phyloP scores from a whole-genome alignment of 2,329 filamentous ascomycete genomes.

The Penicillium sp. region DNA sequence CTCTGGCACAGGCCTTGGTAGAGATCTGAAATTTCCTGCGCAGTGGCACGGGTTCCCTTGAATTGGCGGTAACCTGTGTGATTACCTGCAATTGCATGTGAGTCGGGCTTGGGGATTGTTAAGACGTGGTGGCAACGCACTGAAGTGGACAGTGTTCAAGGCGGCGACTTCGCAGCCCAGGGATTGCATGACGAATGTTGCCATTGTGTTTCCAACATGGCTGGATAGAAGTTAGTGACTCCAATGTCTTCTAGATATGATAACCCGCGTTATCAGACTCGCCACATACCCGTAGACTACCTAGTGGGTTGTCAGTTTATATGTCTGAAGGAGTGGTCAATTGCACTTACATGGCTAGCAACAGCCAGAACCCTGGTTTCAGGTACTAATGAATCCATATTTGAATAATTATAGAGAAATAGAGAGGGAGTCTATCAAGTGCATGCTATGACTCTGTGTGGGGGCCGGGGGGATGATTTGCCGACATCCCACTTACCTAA shows the following conservation, averaged over 20 bases:
- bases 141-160: constrained; percentile 96
- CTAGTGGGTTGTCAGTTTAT: constrained; percentile 22
- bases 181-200: constrained; percentile 88
- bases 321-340: constrained; percentile 35
- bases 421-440: constrained; percentile 1
- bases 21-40: constrained; percentile 77
- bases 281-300: constrained; percentile 35
- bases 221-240: constrained; percentile 48
- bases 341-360: constrained; percentile 77
- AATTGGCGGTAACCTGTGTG: constrained; percentile 90
- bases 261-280: constrained; percentile 1
- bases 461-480: constrained; percentile 10
- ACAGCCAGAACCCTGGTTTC: constrained; percentile 76
- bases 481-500: constrained; percentile 20
- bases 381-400: constrained; percentile 49
- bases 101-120: background rate
- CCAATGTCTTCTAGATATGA: constrained; percentile 5
- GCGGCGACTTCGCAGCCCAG: constrained; percentile 91
- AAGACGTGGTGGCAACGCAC: constrained; percentile 52
- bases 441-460: constrained; percentile 8
- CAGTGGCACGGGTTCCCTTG: constrained; percentile 77
- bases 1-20: constrained; percentile 82
- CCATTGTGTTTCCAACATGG: constrained; percentile 97
- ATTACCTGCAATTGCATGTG: constrained; percentile 62
- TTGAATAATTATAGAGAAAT: background rate